These are phyloP conservation scores for Hypoxylon sp. DNA, from an alignment of 2,329 filamentous ascomycete species.

Conservation along the genomic window DNA sequence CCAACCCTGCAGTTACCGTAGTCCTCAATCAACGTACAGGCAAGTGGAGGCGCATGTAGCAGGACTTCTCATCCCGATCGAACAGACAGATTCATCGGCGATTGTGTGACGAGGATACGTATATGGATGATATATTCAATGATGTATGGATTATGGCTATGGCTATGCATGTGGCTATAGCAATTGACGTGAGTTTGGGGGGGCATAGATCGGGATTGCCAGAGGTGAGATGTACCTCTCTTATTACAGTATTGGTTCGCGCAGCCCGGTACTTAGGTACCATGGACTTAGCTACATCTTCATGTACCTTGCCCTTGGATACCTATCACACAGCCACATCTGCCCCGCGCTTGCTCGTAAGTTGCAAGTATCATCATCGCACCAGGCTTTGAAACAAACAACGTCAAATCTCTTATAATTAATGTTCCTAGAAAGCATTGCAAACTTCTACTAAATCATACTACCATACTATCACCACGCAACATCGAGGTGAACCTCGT, in stretches of 20 bases:
- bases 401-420: too few species aligned
- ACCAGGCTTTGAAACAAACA: neutral
- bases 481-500: neutral
- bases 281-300: neutral
- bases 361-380: slow-evolving; percentile 1
- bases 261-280: neutral
- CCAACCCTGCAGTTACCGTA: slow-evolving; percentile 19
- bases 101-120: slow-evolving; percentile 11
- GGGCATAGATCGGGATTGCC: neutral
- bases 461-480: neutral
- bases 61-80: slow-evolving; percentile 6
- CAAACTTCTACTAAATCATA: neutral
- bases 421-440: neutral
- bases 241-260: too few species aligned
- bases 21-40: slow-evolving; percentile 18
- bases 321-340: slow-evolving; percentile 15
- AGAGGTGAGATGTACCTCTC: too few species aligned
- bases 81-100: slow-evolving; percentile 10
- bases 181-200: neutral
- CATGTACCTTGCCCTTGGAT: too few species aligned
- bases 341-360: slow-evolving; percentile 19
- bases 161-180: neutral
- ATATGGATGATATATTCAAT: neutral
- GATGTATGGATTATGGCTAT: neutral
- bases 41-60: slow-evolving; percentile 5